Base-by-base conservation (phyloP, 345 rosid species). In the Aethionema arabicum region DNA sequence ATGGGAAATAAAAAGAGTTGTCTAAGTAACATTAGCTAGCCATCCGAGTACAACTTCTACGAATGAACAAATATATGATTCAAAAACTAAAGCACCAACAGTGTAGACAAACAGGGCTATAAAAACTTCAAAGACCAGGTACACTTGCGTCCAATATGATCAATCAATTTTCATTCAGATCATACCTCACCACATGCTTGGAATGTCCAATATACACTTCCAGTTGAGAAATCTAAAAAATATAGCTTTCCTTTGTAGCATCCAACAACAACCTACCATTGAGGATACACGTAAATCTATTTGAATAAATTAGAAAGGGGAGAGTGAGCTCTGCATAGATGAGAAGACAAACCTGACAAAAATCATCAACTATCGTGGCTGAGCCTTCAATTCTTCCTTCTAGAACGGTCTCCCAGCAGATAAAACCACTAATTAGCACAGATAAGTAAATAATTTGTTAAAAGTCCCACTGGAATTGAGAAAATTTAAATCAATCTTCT, bases 341-440 rank as follows among this genome's bases (percentile, higher is more conserved):
- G 59, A 50, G 63, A 54, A 64, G 30, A 67, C 59, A n/a, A 67
- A 88, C 95, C 95, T 85, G 91, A 75, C 83, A 85, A 74, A 84
- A 85, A 72, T 87, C 96, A 36, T 67, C 80, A 58, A 78, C 77
- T 66, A 90, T 63, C 56, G 79, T 85, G 35, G 99, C 99, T 16
- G 99, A 79, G 65, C 95, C 83, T 79, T 92, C 97, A 44, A 87
- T 74, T 65, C 97, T 74, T 75, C 99, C 99, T 41, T 83, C 78
- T 55, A 93, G 79, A 63, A 72, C 68, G 56, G 72, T 76, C 72
- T 85, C 90, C 99, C 99, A 90, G 73, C 60, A 75, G 65, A 93
- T 68, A 48, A 78, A 76, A 67, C 99, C 96, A 80, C 99, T 89
- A 75, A 54, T 70, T 61, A 57, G 39, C 66, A 71, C 27, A 71